Evolutionary conservation across 163 green algal genomes (phyloP).

Genomic region (Chlorella variabilis): DNA sequence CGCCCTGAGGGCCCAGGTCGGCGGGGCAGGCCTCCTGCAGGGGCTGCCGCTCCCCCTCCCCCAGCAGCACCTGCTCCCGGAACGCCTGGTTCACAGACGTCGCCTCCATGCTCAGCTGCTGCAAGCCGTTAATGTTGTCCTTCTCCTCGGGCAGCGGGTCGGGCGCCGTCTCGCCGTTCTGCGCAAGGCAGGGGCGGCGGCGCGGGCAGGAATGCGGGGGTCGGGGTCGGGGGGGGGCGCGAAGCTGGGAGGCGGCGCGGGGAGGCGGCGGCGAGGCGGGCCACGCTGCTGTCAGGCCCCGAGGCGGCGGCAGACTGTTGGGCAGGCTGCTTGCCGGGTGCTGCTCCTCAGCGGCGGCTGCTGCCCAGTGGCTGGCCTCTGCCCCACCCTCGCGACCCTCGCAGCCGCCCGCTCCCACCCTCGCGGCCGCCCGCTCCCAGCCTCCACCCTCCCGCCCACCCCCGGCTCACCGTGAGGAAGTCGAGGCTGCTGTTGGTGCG

Average conservation of each 20-base stretch:
- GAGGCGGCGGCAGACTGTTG: no score
- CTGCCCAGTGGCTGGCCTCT: no score
- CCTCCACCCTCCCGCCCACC: no score
- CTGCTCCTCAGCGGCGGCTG: no score
- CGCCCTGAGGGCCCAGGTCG: neutral
- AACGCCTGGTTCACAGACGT: constrained; percentile 96
- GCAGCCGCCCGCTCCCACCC: no score
- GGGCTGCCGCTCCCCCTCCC: neutral
- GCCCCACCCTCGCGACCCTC: no score
- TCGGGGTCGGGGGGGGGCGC: neutral
- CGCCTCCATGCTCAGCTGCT: constrained; percentile 89
- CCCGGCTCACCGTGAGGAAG: constrained; percentile 65
- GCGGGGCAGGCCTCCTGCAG: constrained; percentile 22
- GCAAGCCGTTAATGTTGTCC: constrained; percentile 92
- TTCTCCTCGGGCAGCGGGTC: constrained; percentile 85
- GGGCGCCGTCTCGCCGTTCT: constrained; percentile 62
- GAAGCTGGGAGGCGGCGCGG: no score
- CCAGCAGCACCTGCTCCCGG: constrained; percentile 75
- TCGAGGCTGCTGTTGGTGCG: constrained; percentile 76
- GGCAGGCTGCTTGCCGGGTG: no score
- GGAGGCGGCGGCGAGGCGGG: no score
- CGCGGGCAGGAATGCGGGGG: neutral
- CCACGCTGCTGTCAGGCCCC: neutral
- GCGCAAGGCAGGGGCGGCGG: neutral
- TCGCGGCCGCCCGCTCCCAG: no score